These are phyloP conservation scores for Sinapis alba DNA, from an alignment of 441 rosid species.

Conservation along the genomic window DNA sequence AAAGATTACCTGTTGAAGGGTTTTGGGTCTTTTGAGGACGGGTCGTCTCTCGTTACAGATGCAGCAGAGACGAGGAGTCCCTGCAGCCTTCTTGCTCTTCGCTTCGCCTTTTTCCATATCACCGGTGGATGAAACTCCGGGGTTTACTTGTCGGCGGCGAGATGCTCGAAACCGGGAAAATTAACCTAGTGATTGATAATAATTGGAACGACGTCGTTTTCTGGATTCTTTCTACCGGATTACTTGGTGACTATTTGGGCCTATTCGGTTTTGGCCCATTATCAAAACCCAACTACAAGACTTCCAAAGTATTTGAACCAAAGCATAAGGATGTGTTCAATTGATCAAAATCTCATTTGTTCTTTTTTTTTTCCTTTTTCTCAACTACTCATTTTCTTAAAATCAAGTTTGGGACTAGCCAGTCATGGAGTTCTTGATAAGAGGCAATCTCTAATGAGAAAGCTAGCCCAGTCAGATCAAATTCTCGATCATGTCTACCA, in stretches of 20 bases:
- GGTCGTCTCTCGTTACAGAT: slow-evolving; percentile 62
- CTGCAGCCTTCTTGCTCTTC: slow-evolving; percentile 47
- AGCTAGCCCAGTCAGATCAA: too few relatives aligned
- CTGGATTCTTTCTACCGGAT: not conserved
- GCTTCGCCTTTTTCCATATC: slow-evolving; percentile 50
- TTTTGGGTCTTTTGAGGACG: slow-evolving; percentile 88
- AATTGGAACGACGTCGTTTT: not conserved
- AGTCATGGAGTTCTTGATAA: too few relatives aligned
- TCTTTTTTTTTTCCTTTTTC: too few relatives aligned
- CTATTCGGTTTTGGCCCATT: not conserved
- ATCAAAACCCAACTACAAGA: too few relatives aligned
- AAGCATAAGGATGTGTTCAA: not conserved
- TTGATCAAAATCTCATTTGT: not conserved
- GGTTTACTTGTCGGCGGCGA: slow-evolving; percentile 7
- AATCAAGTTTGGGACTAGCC: too few relatives aligned
- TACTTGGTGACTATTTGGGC: not conserved
- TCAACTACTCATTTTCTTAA: too few relatives aligned
- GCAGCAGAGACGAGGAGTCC: slow-evolving; percentile 60
- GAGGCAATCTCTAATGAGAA: too few relatives aligned
- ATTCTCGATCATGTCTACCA: too few relatives aligned
- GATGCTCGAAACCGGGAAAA: not conserved
- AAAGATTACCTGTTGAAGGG: slow-evolving; percentile 72
- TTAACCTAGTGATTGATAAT: too few relatives aligned
- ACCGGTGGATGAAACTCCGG: not conserved
- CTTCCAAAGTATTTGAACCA: too few relatives aligned